Evolutionary conservation across 345 rosid genomes (phyloP).

Genomic region (Noccaea bulbosa): DNA sequence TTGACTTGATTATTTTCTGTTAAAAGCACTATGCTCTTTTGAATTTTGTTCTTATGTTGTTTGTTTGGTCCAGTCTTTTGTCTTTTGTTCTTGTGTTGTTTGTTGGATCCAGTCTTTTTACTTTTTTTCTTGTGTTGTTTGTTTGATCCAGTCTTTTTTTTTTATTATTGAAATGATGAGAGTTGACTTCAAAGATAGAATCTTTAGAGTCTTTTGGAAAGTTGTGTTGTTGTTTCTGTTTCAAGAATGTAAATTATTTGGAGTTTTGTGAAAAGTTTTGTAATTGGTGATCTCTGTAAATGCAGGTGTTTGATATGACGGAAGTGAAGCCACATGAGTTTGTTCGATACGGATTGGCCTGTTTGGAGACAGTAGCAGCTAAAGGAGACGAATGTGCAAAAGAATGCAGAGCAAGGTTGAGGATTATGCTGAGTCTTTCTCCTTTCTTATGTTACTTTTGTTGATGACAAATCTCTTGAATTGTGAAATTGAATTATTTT

Average conservation of each 20-base stretch:
- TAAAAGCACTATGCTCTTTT: too few species aligned
- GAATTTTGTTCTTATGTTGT: too few species aligned
- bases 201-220: constrained; percentile 7
- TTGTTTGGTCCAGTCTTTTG: too few species aligned
- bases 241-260: too few species aligned
- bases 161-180: constrained; percentile 10
- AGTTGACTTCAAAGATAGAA: constrained; percentile 9
- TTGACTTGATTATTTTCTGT: too few species aligned
- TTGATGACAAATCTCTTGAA: too few species aligned
- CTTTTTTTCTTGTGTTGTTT: too few species aligned
- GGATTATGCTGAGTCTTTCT: constrained; percentile 68
- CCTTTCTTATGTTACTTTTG: constrained; percentile 10
- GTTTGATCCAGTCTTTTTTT: too few species aligned
- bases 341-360: constrained; percentile 71
- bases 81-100: too few species aligned
- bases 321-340: constrained; percentile 87
- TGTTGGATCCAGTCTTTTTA: too few species aligned
- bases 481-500: constrained; percentile 1
- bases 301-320: constrained; percentile 78
- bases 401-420: constrained; percentile 69
- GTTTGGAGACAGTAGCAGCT: constrained; percentile 70
- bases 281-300: constrained; percentile 2
- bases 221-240: constrained; percentile 13
- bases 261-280: too few species aligned
- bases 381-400: constrained; percentile 82